Conservation (phyloP, 148 eudicot species). For the Rhododendron ferrugineum region DNA sequence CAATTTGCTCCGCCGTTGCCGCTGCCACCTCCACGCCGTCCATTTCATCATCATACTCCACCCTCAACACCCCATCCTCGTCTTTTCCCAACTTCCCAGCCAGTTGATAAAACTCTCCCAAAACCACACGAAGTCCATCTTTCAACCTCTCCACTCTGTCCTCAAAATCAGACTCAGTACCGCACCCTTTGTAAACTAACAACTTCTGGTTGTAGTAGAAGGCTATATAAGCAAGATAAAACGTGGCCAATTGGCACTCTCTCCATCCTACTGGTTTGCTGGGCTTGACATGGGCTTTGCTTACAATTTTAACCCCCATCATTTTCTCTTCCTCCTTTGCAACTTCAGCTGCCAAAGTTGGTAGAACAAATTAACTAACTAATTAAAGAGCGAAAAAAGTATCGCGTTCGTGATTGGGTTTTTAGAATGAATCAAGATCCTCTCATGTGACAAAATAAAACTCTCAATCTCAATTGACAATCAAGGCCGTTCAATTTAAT, state of each 20-base stretch:
- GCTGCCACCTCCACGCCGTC: slow-evolving; percentile 63
- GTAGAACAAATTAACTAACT: not conserved
- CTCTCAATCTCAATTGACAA: too few species aligned
- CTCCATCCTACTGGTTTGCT: slow-evolving; percentile 46
- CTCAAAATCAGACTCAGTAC: slow-evolving; percentile 31
- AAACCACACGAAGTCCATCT: slow-evolving; percentile 49
- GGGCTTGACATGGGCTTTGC: slow-evolving; percentile 60
- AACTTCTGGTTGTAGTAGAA: slow-evolving; percentile 90
- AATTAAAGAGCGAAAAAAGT: not conserved
- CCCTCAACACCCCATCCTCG: slow-evolving; percentile 82
- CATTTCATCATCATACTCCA: slow-evolving; percentile 78
- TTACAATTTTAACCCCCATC: slow-evolving; percentile 34
- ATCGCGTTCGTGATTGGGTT: too few species aligned
- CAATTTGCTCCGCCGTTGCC: slow-evolving; percentile 39
- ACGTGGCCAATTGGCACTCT: slow-evolving; percentile 79
- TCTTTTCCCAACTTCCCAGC: slow-evolving; percentile 77
- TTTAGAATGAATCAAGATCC: too few species aligned
- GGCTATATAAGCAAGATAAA: slow-evolving; percentile 85
- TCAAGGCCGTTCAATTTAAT: too few species aligned
- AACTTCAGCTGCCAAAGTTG: slow-evolving; percentile 26
- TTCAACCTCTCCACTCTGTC: slow-evolving; percentile 46
- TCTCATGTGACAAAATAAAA: too few species aligned
- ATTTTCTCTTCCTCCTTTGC: slow-evolving; percentile 10
- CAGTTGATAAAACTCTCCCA: slow-evolving; percentile 78
- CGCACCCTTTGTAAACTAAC: slow-evolving; percentile 48